phyloP scores from a whole-genome alignment of 1,284 basidiomycete species.

The Irpex lacteus region DNA sequence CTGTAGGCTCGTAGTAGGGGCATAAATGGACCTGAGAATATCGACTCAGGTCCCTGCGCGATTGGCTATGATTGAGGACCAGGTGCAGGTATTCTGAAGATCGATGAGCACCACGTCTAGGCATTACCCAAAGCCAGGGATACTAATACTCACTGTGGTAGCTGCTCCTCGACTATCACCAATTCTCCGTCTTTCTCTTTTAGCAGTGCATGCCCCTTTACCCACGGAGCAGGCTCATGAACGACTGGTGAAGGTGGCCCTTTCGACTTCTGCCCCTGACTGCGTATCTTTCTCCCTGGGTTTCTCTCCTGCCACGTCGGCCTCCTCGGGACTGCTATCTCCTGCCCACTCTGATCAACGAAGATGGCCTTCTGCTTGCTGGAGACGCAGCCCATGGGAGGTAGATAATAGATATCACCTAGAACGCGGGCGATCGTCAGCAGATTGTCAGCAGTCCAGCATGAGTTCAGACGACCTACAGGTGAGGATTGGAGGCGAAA shows the following conservation, averaged over 20 bases:
- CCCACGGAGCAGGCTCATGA: constrained; percentile 32
- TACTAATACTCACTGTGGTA: background rate
- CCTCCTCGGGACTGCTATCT: constrained; percentile 9
- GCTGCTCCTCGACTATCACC: constrained; percentile 3
- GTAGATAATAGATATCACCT: no score
- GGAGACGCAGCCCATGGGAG: constrained; percentile 40
- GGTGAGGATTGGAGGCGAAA: no score
- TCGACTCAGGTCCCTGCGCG: background rate
- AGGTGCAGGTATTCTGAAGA: background rate
- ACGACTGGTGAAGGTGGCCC: constrained; percentile 29
- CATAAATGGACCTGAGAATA: background rate
- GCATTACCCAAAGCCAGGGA: background rate
- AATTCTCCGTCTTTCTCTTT: constrained; percentile 24
- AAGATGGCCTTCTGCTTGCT: constrained; percentile 35
- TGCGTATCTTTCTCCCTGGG: constrained; percentile 12
- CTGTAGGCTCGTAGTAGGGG: no score
- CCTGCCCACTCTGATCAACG: constrained; percentile 14
- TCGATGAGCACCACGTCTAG: background rate
- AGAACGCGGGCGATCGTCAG: no score
- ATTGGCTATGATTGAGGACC: background rate
- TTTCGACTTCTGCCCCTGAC: constrained; percentile 10
- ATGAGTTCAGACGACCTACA: no score
- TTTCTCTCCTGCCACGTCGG: constrained; percentile 11
- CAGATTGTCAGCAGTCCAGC: no score
- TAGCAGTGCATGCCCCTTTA: constrained; percentile 25